Base-by-base conservation (phyloP, 306 rosid genomes). In the Malus sieversii region DNA sequence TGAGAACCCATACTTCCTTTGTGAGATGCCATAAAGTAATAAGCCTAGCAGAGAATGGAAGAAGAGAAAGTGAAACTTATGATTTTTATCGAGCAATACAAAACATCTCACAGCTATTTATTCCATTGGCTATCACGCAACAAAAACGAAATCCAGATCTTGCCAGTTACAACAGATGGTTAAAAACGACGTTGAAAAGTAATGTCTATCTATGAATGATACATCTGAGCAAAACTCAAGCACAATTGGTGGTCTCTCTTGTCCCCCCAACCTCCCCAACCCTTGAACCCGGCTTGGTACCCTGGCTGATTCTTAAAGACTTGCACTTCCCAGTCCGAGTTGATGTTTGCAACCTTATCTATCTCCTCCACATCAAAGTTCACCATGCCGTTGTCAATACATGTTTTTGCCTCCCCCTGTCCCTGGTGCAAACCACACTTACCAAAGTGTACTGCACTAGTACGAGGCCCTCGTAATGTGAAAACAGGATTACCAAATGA, bases 221-320 rank as follows among this genome's bases (percentile, higher is more conserved):
- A 90, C 92, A 92, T 89, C 55, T 48, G 84, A 64, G 97, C 87
- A 74, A 96, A 96, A 81, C 82, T 81, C 83, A 92, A 75, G 84
- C 99, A 96, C 76, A 96, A 86, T 35, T 63, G 78, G 52, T 86
- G 95, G 75, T 96, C 98, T 84, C 99, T 81, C 73, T 84, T 68
- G 59, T 96, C 99, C 2, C 99, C 98, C 99, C 99, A 96, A 35
- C 99, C 99, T 16, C 99, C 99, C 99, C 98, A 92, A 46, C 99
- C 99, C 80, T 85, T 87, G 84, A 96, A 92, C 48, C 98, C 98
- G 20, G 98, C 97, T 75, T 88, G 84, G 78, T 96, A 96, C 18
- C 99, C 98, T 2, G 97, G 89, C 76, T 96, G 98, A 72, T 82
- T 73, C 80, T 79, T 80, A 59, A 68, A 83, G 74, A 86, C 55